These are phyloP conservation scores for Acanthamoeba royreba DNA, from an alignment of 208 protist genomes.

Conservation along the genomic window DNA sequence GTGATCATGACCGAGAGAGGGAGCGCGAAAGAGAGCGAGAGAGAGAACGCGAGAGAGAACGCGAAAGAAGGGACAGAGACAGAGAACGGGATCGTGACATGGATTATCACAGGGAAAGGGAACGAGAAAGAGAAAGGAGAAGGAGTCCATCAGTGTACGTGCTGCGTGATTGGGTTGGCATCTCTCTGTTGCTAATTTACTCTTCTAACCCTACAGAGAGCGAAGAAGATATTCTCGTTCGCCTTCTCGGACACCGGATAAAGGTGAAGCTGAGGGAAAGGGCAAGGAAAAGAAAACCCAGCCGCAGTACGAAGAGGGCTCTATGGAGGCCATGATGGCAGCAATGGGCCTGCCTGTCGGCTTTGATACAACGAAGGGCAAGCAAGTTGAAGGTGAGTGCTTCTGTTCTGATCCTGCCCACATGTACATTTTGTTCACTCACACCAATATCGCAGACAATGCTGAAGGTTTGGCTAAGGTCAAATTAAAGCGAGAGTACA, in stretches of 20 bases:
- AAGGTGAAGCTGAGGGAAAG: not conserved
- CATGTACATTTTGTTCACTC: not conserved
- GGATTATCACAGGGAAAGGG: not conserved
- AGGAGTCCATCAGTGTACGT: not conserved
- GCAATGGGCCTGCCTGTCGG: not conserved
- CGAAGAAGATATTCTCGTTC: not conserved
- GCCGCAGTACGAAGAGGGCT: not conserved
- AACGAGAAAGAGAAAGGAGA: not conserved
- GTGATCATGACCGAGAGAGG: not conserved
- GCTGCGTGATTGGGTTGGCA: not conserved
- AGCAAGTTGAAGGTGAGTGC: not conserved
- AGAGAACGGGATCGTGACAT: not conserved
- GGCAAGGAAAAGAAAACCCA: not conserved
- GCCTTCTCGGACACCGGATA: not conserved
- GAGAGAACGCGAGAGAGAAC: not conserved
- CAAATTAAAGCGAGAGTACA: not conserved
- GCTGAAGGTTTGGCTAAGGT: not conserved
- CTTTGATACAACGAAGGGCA: not conserved
- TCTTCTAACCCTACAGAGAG: not conserved
- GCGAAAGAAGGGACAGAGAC: not conserved
- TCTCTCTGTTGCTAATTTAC: not conserved
- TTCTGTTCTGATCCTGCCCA: not conserved
- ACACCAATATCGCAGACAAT: not conserved
- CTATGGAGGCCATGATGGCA: not conserved
- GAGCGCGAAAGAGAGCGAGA: not conserved